A percentile compares a stretch with the other conserved stretches of the same genome.
Conservation (phyloP, 495 filamentous ascomycete genomes). For the Articulospora tetracladia region DNA sequence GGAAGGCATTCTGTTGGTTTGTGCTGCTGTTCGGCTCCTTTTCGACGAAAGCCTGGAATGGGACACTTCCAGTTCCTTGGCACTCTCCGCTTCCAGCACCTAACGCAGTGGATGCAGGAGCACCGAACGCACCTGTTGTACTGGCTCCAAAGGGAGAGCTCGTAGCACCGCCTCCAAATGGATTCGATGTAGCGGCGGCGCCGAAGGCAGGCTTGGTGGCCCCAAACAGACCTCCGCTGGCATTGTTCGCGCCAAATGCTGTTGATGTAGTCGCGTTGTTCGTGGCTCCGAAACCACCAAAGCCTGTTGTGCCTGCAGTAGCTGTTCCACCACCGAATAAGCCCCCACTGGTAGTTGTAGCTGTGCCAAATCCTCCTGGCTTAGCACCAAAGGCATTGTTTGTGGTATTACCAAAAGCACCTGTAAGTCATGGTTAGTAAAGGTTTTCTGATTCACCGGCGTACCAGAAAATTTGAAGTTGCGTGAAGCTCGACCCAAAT, state of each 20-base stretch:
- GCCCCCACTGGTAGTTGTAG: constrained; percentile 29
- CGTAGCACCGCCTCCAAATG: constrained; percentile 36
- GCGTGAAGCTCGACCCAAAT: background rate
- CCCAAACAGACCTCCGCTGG: constrained; percentile 47
- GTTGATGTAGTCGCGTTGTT: constrained; percentile 28
- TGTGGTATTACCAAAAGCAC: constrained; percentile 18
- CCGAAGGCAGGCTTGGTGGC: constrained; percentile 44
- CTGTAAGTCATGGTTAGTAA: constrained; percentile 20
- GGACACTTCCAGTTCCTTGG: constrained; percentile 66
- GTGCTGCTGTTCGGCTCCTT: constrained; percentile 61
- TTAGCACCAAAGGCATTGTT: constrained; percentile 26
- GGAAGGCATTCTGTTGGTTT: constrained; percentile 66
- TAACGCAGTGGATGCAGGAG: constrained; percentile 33
- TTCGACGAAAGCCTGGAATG: constrained; percentile 73
- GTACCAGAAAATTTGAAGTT: background rate
- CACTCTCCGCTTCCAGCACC: constrained; percentile 41
- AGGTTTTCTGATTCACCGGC: background rate
- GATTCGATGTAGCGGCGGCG: constrained; percentile 22
- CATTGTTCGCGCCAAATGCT: constrained; percentile 32
- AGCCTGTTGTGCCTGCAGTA: constrained; percentile 35
- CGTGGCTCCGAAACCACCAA: constrained; percentile 42
- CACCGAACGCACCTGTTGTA: constrained; percentile 42
- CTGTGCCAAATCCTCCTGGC: constrained; percentile 30
- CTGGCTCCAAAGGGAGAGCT: constrained; percentile 28
- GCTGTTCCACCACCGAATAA: constrained; percentile 45